A percentile compares a stretch with the other conserved stretches of the same genome.
Conservation (phyloP, 2,329 filamentous ascomycete species). For the Cordyceps farinosa region DNA sequence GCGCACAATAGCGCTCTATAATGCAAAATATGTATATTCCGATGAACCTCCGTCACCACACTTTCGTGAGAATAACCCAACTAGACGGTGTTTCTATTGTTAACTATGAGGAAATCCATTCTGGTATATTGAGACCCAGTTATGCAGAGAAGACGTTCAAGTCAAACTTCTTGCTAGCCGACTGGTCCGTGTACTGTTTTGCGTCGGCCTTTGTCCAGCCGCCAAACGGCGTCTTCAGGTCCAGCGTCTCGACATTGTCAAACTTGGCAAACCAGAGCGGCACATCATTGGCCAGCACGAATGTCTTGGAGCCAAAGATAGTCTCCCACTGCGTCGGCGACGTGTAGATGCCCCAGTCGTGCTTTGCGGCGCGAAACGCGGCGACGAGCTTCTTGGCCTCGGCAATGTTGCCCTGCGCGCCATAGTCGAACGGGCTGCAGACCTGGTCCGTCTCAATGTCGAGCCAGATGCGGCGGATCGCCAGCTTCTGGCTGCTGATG, state of each 20-base stretch:
- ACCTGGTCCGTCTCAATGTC: conserved; percentile 15
- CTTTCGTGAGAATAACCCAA: too few species aligned
- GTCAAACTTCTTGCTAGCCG: conserved; percentile 14
- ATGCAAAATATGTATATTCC: too few species aligned
- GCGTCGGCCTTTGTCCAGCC: conserved; percentile 18
- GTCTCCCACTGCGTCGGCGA: conserved; percentile 12
- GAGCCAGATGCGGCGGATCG: conserved; percentile 17
- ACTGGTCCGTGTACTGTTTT: conserved; percentile 17
- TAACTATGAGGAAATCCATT: neutral
- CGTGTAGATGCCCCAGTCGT: conserved; percentile 17
- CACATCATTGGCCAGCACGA: conserved; percentile 13
- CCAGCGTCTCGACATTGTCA: conserved; percentile 17
- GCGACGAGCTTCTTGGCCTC: conserved; percentile 37
- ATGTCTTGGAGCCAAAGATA: conserved; percentile 12
- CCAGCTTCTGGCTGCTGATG: conserved; percentile 10
- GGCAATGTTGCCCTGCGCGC: conserved; percentile 9
- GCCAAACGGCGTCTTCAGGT: conserved; percentile 15
- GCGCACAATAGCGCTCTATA: too few species aligned
- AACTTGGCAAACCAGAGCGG: conserved; percentile 20
- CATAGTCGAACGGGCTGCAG: conserved; percentile 17
- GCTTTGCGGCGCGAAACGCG: conserved; percentile 7
- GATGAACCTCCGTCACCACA: too few species aligned
- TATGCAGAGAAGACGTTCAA: conserved; percentile 17
- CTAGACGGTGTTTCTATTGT: neutral
- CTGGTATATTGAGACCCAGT: neutral